Conservation (phyloP, 345 rosid species). For the Rhizophora mangle region DNA sequence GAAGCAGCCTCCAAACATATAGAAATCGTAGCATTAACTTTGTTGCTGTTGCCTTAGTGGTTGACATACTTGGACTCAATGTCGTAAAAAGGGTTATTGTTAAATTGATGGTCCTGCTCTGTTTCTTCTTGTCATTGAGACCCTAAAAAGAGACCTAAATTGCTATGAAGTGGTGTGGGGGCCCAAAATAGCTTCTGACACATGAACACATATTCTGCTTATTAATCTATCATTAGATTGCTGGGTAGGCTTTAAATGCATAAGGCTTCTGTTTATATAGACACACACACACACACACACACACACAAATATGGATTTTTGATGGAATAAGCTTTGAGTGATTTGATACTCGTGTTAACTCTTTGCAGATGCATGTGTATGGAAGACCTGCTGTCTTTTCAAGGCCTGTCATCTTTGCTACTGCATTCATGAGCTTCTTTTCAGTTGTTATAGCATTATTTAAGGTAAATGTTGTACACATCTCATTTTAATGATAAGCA, state of each 20-base stretch:
- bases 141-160: too few relatives aligned
- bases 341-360: slow-evolving; percentile 16
- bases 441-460: slow-evolving; percentile 91
- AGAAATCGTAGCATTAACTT: too few relatives aligned
- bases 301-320: not conserved
- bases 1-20: too few relatives aligned
- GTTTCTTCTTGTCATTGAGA: too few relatives aligned
- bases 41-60: too few relatives aligned
- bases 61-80: too few relatives aligned
- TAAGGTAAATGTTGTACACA: slow-evolving; percentile 50
- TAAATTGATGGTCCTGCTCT: too few relatives aligned
- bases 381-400: slow-evolving; percentile 60
- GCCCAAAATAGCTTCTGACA: not conserved
- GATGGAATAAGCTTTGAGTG: slow-evolving; percentile 4
- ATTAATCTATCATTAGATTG: not conserved
- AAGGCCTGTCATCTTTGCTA: slow-evolving; percentile 78
- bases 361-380: slow-evolving; percentile 71
- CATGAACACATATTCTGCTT: not conserved
- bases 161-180: too few relatives aligned
- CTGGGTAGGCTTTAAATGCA: not conserved
- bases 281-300: too few relatives aligned
- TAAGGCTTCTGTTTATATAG: not conserved
- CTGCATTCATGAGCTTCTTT: slow-evolving; percentile 97
- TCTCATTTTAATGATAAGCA: not conserved
- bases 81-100: too few relatives aligned